Evolutionary conservation across 2,329 filamentous ascomycete genomes (phyloP), one percentile per base, ranked within the genome.

Genomic region (Alternaria longipes): DNA sequence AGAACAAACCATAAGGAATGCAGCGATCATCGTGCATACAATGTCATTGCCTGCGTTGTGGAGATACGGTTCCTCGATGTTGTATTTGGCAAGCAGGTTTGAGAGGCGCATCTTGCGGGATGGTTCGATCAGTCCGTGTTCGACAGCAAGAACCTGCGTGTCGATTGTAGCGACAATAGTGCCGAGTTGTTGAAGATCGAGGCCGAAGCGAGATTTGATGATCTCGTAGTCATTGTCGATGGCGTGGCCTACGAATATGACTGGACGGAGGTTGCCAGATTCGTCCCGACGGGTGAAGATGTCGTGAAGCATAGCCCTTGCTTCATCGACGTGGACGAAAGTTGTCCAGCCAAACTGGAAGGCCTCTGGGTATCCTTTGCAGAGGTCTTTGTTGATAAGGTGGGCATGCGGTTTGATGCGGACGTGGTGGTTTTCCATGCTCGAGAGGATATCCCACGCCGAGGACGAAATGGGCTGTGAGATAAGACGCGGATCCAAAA

Each of bases 231-330:
- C 67, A 18, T 67, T 68, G 2, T 59, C 56, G 0, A 70, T 51
- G 4, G 64, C 71, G 20, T 73, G 68, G 5, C 71, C 71, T 0
- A 73, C n/a, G 46, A 73, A 65, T 2, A 73, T 64, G 18, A 71
- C 45, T 0, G 66, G 67, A 2, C 64, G 61, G 1, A 40, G 40
- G 1, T 32, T n/a, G 0, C 46, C 38, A 14, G 36, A 18, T 1
- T 28, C 12, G 18, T 56, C 44, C 9, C 18, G 45, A 1, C 58
- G 56, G 3, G 42, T 11, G 20, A 72, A 66, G 3, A 44, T 8
- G 1, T 56, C 11, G 2, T 42, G n/a, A 3, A 72, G 58, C 26
- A 65, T 40, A 2, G 44, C 14, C 16, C n/a, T 42, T 1, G 60
- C 63, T 34, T 69, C 58, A 0, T 51, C 7, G 5, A 46, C 18